Base-by-base conservation (phyloP, 306 rosid species). In the Begonia fuchsioides region DNA sequence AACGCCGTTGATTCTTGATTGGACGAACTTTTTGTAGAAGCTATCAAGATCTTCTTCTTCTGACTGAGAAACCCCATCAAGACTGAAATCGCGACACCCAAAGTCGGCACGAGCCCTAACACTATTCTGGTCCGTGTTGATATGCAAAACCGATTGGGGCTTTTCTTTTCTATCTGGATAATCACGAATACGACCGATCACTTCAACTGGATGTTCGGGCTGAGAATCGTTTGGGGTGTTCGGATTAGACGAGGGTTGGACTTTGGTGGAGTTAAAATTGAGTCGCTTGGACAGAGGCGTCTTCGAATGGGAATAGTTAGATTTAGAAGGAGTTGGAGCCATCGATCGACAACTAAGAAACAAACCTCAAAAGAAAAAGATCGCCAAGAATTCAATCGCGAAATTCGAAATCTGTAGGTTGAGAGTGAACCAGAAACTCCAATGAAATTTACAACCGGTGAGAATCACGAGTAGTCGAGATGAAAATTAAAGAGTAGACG, bases 281-380 rank as follows among this genome's bases (percentile, higher is more conserved):
- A 92, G 70, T 2, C 98, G 87, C 43, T 85, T 86, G 60, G 98
- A 86, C 15, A 75, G 82, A 2, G 98, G 98, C 12, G 96, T 92
- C 58, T 66, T 75, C 55, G 67, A 32, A 48, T 52, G 86, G 51
- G 63, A 62, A 3, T 60, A 80, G 13, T 65, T 82, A 12, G 77
- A 57, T 67, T 92, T 92, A 0, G 87, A 59, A 44, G 98, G 98
- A n/a, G 98, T 92, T 3, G 87, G 98, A 63, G 96, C 94, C 98
- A 92, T 86, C 38, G 13, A 41, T 15, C 38, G 19, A 51, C 1
- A 47, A n/a, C 15, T 32, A 32, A 44, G 15, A 53, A 15, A 12
- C 8, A 6, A 19, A 2, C 5, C 12, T 14, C 11, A n/a, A 39
- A 17, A 26, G 49, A 20, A 43, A 43, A 4, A 1, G 18, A 0